phyloP scores from a whole-genome alignment of 2,329 filamentous ascomycete species.

The Xylariaceae sp. region DNA sequence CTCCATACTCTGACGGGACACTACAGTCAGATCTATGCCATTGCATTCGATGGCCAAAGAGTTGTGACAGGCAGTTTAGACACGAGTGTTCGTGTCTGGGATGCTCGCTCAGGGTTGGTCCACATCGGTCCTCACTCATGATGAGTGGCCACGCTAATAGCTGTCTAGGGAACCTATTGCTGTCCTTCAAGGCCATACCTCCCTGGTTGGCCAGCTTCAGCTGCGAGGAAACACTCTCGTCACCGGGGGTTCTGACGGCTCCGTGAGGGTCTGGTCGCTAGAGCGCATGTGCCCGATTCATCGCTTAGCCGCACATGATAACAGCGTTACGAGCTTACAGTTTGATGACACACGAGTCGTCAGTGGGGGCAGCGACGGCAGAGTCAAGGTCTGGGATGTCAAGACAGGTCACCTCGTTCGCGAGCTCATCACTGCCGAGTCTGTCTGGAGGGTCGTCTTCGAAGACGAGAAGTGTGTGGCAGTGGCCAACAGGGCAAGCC shows the following conservation, averaged over 20 bases:
- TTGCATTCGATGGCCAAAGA: conserved; percentile 89
- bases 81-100: conserved; percentile 95
- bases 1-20: conserved; percentile 85
- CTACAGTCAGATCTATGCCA: conserved; percentile 98
- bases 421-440: conserved; percentile 85
- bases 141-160: no score
- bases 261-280: conserved; percentile 92
- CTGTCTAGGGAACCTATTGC: conserved; percentile 75
- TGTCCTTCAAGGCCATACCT: conserved; percentile 93
- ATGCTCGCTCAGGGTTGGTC: conserved; percentile 74
- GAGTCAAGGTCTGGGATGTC: conserved; percentile 97
- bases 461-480: conserved; percentile 98
- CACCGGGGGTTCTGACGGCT: conserved; percentile 92
- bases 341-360: conserved; percentile 95
- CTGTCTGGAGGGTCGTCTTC: conserved; percentile 96
- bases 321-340: conserved; percentile 94
- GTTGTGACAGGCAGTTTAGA: conserved; percentile 95
- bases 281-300: conserved; percentile 88
- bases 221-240: conserved; percentile 93
- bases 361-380: conserved; percentile 91
- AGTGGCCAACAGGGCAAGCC: conserved; percentile 74
- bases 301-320: conserved; percentile 90
- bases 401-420: conserved; percentile 85
- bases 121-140: no score
- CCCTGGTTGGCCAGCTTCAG: conserved; percentile 90